phyloP scores from a whole-genome alignment of 2,329 filamentous ascomycete species.

The Emmonsia crescens region DNA sequence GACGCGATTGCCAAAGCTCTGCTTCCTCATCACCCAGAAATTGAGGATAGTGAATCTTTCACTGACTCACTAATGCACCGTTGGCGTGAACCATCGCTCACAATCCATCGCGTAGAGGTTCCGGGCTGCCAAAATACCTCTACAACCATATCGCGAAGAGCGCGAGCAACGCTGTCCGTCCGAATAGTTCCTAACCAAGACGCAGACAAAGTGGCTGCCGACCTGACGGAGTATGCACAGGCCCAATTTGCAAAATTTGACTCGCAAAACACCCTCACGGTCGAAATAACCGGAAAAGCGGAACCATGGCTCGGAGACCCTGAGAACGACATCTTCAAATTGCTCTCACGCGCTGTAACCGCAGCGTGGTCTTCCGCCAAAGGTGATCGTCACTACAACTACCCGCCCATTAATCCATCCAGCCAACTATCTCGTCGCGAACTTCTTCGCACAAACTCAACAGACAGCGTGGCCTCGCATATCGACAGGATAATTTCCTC shows the following conservation, averaged over 20 bases:
- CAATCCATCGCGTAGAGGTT: conserved; percentile 84
- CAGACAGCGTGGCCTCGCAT: conserved; percentile 30
- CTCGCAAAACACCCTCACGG: conserved; percentile 67
- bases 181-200: conserved; percentile 91
- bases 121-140: conserved; percentile 81
- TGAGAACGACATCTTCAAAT: conserved; percentile 80
- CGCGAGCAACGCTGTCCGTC: conserved; percentile 78
- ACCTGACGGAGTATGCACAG: conserved; percentile 56
- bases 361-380: conserved; percentile 59
- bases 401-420: conserved; percentile 20
- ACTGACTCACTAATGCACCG: conserved; percentile 80
- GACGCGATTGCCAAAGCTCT: conserved; percentile 72
- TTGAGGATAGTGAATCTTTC: conserved; percentile 55
- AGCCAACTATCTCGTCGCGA: conserved; percentile 12
- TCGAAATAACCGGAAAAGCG: conserved; percentile 84
- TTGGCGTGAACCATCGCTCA: conserved; percentile 91
- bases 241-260: conserved; percentile 62
- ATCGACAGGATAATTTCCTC: conserved; percentile 31
- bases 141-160: conserved; percentile 72
- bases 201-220: conserved; percentile 60
- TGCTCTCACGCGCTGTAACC: conserved; percentile 73
- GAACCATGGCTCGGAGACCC: conserved; percentile 95
- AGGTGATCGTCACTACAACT: conserved; percentile 22
- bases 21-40: conserved; percentile 57
- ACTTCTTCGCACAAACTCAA: conserved; percentile 26